Evolutionary conservation across 2,329 filamentous ascomycete species (phyloP), one percentile per base, ranked within the genome.

Genomic region (Apiospora saccharicola): DNA sequence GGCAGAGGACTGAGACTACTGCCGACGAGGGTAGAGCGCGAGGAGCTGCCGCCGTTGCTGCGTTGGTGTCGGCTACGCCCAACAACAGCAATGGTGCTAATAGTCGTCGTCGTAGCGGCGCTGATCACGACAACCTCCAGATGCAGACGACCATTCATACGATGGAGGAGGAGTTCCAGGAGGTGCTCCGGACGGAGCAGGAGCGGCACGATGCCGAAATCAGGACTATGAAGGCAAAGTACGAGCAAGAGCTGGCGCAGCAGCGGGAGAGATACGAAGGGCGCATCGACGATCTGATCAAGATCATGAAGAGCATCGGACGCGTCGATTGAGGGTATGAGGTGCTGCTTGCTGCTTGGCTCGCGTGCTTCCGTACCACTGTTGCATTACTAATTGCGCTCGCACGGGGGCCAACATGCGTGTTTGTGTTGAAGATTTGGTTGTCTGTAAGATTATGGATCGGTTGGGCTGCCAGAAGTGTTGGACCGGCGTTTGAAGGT

Each of bases 141-240:
- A n/a, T 74, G 5, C 71, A 37, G 44, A n/a, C 22, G 4, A 72
- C 43, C 34, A 57, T 75, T 8, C 70, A 43, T 12, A 64, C 16
- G 4, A 75, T 75, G 72, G 74, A 75, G 43, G 72, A 72, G 1
- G 73, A 75, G 61, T 75, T 75, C 24, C 61, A 69, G 24, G 74
- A 74, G 26, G 24, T 75, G 16, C 71, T 75, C 13, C 51, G 57
- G 30, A 22, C 70, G 19, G 73, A 73, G 43, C 43, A 72, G 49
- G 70, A 71, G 37, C 73, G 71, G 47, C 69, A 73, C 70, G 34
- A 61, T n/a, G 22, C 43, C 14, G 72, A 71, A 41, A 71, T 75
- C 12, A 30, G 64, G 19, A 12, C 34, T 26, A 37, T 74, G 26
- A 70, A 72, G 67, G 69, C 43, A 13, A 70, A 71, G 69, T 67